phyloP scores from a whole-genome alignment of 1,284 basidiomycete genomes.

The Vanrija humicola region DNA sequence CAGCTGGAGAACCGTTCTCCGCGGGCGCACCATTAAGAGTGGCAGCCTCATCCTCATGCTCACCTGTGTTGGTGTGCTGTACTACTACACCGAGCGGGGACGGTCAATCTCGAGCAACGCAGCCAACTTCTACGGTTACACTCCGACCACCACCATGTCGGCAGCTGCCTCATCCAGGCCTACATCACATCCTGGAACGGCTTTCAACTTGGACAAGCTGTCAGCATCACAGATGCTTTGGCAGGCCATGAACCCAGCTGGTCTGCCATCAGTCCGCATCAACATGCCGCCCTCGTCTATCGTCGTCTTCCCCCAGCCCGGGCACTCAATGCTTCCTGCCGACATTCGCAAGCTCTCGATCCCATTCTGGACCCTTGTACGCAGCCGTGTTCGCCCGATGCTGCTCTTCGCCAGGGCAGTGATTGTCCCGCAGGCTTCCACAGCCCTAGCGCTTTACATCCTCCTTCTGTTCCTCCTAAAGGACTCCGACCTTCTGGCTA shows the following conservation, averaged over 20 bases:
- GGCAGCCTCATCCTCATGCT: conserved; percentile 65
- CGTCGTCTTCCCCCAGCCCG: conserved; percentile 58
- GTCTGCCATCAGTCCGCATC: conserved; percentile 68
- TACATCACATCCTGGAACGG: conserved; percentile 11
- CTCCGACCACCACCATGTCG: conserved; percentile 21
- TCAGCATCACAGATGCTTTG: conserved; percentile 56
- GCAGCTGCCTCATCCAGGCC: conserved; percentile 12
- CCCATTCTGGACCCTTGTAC: conserved; percentile 29
- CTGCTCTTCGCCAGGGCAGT: conserved; percentile 77
- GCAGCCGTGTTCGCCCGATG: conserved; percentile 52
- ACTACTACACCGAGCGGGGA: conserved; percentile 43
- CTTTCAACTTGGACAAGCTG: conserved; percentile 19
- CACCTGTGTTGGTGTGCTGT: conserved; percentile 41
- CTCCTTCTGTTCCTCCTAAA: conserved; percentile 86
- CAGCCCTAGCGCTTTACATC: conserved; percentile 69
- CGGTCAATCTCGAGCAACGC: conserved; percentile 21
- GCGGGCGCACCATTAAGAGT: conserved; percentile 71
- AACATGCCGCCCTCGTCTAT: conserved; percentile 74
- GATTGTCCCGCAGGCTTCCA: conserved; percentile 75
- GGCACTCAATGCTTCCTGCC: conserved; percentile 36
- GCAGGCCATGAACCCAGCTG: conserved; percentile 72
- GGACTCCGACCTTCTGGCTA: conserved; percentile 83
- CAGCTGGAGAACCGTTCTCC: conserved; percentile 53
- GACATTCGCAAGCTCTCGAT: conserved; percentile 37
- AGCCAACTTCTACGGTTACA: conserved; percentile 41